phyloP scores from a whole-genome alignment of 108 stramenopile genomes.

The Tribonema minus region DNA sequence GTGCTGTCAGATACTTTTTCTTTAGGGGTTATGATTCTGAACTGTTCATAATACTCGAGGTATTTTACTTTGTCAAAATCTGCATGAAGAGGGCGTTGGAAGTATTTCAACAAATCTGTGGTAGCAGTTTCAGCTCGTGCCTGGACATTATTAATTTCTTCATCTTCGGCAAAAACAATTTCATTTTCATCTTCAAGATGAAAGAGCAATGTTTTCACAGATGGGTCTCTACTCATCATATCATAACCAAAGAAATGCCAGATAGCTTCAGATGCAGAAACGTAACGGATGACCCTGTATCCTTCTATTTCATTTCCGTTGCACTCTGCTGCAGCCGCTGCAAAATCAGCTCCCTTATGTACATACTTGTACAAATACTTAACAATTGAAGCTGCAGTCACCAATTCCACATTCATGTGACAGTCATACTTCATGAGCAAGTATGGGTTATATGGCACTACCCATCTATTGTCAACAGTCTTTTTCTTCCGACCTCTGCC shows the following conservation, averaged over 20 bases:
- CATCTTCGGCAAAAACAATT: not conserved
- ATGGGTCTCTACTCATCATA: not conserved
- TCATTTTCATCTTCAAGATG: not conserved
- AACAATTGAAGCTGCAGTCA: not conserved
- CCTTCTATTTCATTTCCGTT: not conserved
- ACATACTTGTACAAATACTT: slow-evolving; percentile 23
- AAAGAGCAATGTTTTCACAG: not conserved
- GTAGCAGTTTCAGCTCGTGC: not conserved
- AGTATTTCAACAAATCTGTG: not conserved
- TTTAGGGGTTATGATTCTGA: not conserved
- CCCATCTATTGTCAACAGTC: not conserved
- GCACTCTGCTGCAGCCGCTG: not conserved
- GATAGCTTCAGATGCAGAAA: slow-evolving; percentile 1
- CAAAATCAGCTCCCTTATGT: slow-evolving; percentile 1
- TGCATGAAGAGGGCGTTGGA: not conserved
- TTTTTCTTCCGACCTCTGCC: not conserved
- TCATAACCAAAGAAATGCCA: not conserved
- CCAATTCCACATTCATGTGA: slow-evolving; percentile 17
- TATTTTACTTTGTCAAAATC: not conserved
- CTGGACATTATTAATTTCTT: not conserved
- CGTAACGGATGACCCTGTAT: not conserved
- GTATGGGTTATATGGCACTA: slow-evolving; percentile 14
- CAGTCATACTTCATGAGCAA: slow-evolving; percentile 5
- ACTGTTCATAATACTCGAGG: not conserved
- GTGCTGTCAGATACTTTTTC: not conserved